Base-by-base conservation (phyloP, 805 yeast species). In the Cyberlindnera meyerae region DNA sequence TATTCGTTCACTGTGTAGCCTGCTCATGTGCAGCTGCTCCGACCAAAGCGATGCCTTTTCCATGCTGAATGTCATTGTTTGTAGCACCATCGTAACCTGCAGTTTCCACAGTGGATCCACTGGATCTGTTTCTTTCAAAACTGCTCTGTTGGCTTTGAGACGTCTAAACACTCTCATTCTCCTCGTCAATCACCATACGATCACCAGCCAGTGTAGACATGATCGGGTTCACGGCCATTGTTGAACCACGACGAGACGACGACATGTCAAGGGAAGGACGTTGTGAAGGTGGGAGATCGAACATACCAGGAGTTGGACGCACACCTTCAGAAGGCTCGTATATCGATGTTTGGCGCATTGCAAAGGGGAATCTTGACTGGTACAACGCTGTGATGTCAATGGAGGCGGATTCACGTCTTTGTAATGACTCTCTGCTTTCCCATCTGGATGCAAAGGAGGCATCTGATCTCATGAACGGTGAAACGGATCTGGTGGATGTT, bases 301-400 rank as follows among this genome's bases (percentile, higher is more conserved):
- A n/a, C n/a, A n/a, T n/a, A n/a, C n/a, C n/a, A n/a, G n/a, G n/a
- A 8, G 30, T 27, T 26, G 27, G 18, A 18, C 4, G 33, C 30
- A 18, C 31, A 18, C 22, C 22, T 20, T 20, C 22, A 3, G 36
- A 28, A 8, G 33, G 35, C 6, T 42, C 39, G 24, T 27, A 29
- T 3, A 36, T 31, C 8, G 39, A 37, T 4, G 29, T 18, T 25
- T 32, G 15, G 29, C 40, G 40, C 33, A 38, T 27, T n/a, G n/a
- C n/a, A n/a, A 41, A 34, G 34, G 51, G 45, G 20, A 43, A 26
- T 11, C 24, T 35, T 14, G 36, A 36, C n/a, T 47, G 49, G 26
- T 60, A 62, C 27, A 64, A 45, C 1, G 66, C 62, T 1, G 68
- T 63, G 5, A 63, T 61, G 39, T 63, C 68, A 25, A 61, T 61